Base-by-base conservation (phyloP, 495 filamentous ascomycete species). In the Aspergillus biplanus region DNA sequence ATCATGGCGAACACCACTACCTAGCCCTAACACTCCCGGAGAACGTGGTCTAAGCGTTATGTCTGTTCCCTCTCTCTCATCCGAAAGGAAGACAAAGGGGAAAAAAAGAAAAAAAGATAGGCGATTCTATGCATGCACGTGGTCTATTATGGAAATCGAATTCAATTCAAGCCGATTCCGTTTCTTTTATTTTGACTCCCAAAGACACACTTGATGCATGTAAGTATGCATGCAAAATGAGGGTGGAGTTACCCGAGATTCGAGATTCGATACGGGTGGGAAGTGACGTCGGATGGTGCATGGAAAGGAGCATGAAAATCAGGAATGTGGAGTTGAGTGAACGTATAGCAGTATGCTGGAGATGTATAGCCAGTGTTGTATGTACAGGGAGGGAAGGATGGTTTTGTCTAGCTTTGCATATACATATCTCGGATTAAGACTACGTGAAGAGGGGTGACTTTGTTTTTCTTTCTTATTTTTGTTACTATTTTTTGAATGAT, bases 131-230 rank as follows among this genome's bases (percentile, higher is more conserved):
- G 61, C 54, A 63, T 63, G 61, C 61, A 63, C 53, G 35, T 35
- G 61, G 53, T 57, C 61, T 32, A 57, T 57, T 63, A 11, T 15
- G 61, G 61, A 57, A 63, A 63, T 18, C 2, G 11, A 9, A 44
- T 12, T 44, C 39, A n/a, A 27, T 27, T 27, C 39, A 12, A 44
- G 39, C 39, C 39, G 7, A n/a, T 44, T 12, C n/a, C 1, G 12
- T 9, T 11, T 11, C 39, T 4, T 11, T 12, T 44, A 44, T 15
- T 44, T 9, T 44, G n/a, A 44, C 12, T 44, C 12, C 7, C 39
- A 44, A 12, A n/a, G 39, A 44, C 15, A 44, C n/a, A 11, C 39
- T 27, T 27, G 21, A 27, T 27, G 21, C 21, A 27, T 27, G 21
- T 27, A 27, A 27, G 21, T 27, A 27, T 27, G 21, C 21, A 27